Evolutionary conservation across 495 filamentous ascomycete genomes (phyloP).

Genomic region (Podospora didyma): DNA sequence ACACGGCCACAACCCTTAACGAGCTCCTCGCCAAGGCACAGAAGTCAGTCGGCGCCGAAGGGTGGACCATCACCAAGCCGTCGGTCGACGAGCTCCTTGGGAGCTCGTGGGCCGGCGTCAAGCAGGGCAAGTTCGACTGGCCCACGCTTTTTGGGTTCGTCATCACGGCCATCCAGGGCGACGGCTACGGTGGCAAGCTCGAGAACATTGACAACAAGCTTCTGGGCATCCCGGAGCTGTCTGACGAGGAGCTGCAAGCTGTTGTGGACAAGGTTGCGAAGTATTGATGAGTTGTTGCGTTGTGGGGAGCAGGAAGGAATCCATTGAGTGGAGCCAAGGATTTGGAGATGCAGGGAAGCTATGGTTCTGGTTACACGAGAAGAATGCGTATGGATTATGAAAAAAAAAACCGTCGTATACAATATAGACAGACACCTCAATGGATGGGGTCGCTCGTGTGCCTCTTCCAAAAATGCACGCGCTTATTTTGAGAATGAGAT

Average conservation of each 20-base stretch:
- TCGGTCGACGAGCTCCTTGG: slow-evolving; percentile 25
- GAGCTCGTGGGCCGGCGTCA: slow-evolving; percentile 24
- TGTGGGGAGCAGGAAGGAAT: no score
- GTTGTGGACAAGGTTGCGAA: neutral
- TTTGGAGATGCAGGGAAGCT: no score
- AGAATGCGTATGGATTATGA: no score
- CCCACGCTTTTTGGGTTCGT: slow-evolving; percentile 23
- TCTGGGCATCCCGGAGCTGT: slow-evolving; percentile 22
- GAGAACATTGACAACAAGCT: slow-evolving; percentile 24
- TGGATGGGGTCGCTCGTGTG: no score
- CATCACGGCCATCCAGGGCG: slow-evolving; percentile 32
- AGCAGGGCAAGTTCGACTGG: slow-evolving; percentile 22
- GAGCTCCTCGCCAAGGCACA: slow-evolving; percentile 36
- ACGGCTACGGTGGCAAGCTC: slow-evolving; percentile 33
- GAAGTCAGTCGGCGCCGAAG: slow-evolving; percentile 29
- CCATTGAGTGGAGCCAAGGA: no score
- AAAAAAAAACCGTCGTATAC: no score
- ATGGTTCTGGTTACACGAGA: no score
- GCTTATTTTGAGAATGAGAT: no score
- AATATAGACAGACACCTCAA: no score
- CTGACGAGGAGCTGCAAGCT: slow-evolving; percentile 20
- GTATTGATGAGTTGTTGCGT: neutral
- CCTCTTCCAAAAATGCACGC: no score
- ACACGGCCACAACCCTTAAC: slow-evolving; percentile 38
- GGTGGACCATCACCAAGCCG: slow-evolving; percentile 15